Evolutionary conservation across 163 green algal genomes (phyloP).

Genomic region (Scenedesmus sp.): DNA sequence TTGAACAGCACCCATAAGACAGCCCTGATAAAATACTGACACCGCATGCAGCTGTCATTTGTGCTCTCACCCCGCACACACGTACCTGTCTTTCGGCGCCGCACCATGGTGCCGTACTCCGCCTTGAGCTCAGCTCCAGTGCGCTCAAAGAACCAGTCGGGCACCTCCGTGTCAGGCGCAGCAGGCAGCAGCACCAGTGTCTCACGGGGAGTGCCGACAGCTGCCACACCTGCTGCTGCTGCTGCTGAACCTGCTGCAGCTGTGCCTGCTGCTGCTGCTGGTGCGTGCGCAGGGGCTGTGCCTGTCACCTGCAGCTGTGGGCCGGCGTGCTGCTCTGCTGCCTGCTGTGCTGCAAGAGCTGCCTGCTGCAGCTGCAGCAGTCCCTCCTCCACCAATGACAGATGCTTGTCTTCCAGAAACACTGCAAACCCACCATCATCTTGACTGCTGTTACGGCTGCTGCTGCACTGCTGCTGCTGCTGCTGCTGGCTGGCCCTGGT

Average conservation of each 20-base stretch:
- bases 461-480: constrained; percentile 20
- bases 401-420: constrained; percentile 55
- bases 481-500: constrained; percentile 1
- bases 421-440: constrained; percentile 58
- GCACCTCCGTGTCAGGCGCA: constrained; percentile 65
- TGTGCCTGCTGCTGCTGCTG: neutral
- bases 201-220: neutral
- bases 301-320: neutral
- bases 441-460: neutral
- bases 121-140: constrained; percentile 59
- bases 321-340: neutral
- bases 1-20: too few species aligned
- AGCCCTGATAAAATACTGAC: too few species aligned
- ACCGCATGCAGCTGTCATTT: neutral
- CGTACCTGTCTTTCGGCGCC: neutral
- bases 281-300: neutral
- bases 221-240: constrained; percentile 17
- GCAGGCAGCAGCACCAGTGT: constrained; percentile 62
- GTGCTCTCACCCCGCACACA: too few species aligned
- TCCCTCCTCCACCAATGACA: constrained; percentile 33
- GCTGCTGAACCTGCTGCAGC: neutral
- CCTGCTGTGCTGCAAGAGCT: constrained; percentile 20
- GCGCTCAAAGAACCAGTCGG: constrained; percentile 86
- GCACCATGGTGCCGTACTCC: constrained; percentile 41
- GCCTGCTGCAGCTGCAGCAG: constrained; percentile 45